Evolutionary conservation across 2,329 filamentous ascomycete genomes (phyloP), one percentile per base, ranked within the genome.

Genomic region (Beauveria medogensis): DNA sequence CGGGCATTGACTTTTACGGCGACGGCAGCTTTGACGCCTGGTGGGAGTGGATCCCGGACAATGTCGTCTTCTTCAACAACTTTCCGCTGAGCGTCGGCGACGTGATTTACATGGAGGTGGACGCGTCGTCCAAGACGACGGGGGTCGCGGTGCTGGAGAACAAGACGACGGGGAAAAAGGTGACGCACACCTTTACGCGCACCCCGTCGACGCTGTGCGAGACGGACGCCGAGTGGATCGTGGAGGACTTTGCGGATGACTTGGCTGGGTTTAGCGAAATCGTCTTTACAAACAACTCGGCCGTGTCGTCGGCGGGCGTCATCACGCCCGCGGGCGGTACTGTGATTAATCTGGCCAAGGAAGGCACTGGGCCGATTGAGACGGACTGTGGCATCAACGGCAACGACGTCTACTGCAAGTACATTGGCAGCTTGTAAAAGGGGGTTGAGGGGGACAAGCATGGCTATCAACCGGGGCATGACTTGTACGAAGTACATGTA

Each of bases 141-240:
- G 65, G 66, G 48, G 61, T 55, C 18, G 61, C 66, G 14, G 63
- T 62, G 6, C 54, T 68, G 22, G 62, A 80, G 63, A 84, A 84
- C 68, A 67, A 74, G 60, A 75, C 74, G 9, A 82, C 75, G 4
- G 82, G 82, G 37, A 67, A 80, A 67, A 75, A 65, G 2, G 80
- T 80, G 44, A 75, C 74, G 20, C 77, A 84, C 72, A 75, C 73
- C 4, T 77, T 85, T 68, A 71, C 65, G 8, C 20, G 14, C 9
- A 47, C 54, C n/a, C 41, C 43, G 24, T 46, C 54, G 16, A 43
- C 67, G 34, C 74, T 83, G 34, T 79, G 76, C 66, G 74, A 81
- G 64, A 77, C 78, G 65, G 83, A 83, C 64, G 82, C 80, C 14
- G 82, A 84, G 67, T 85, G 82, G 81, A 84, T 85, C 65, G 79